Evolutionary conservation across 2,329 filamentous ascomycete genomes (phyloP), one percentile per base, ranked within the genome.

Genomic region (Thielaviopsis ethacetica): DNA sequence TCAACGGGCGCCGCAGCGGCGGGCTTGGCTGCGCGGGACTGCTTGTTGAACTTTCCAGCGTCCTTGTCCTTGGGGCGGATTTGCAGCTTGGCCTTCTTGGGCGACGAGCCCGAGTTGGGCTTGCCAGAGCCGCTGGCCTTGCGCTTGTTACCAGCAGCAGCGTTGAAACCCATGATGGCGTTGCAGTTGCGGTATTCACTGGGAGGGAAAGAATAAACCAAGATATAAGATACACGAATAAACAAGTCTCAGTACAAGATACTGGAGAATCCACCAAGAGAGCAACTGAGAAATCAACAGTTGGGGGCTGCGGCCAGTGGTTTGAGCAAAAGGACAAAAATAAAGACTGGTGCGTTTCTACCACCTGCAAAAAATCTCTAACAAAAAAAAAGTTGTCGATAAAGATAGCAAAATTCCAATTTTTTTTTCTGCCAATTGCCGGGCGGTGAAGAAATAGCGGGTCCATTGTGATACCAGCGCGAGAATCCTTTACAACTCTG

Each of bases 101-200:
- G 64, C 59, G 71, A 72, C 57, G 71, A 71, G 53, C 71, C 70
- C 19, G 71, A 64, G 56, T 68, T 72, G 52, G 72, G 69, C 67
- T 78, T 81, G 41, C 68, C 68, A 38, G 65, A 66, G 7, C 73
- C 68, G 26, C 72, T 69, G 38, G 74, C 73, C 70, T 84, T 85
- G 64, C 82, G 73, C 71, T 85, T 85, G 62, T 71, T 75, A 56
- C 76, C 77, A 41, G 70, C 68, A 53, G 72, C 69, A 60, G 68
- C 67, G 66, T 76, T 80, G 50, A 60, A 59, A 53, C 58, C 63
- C 62, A 56, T 63, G 44, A 10, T 56, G 38, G 50, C 22, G 41
- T 44, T 38, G 58, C 38, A 56, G 59, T 24, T 58, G 44, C 26
- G 58, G 44, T 41, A 54, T 30, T 30, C 57, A 53, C 53, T 47